Conservation (phyloP, 192 early-diverging fungal species). For the Coemansia erecta region DNA sequence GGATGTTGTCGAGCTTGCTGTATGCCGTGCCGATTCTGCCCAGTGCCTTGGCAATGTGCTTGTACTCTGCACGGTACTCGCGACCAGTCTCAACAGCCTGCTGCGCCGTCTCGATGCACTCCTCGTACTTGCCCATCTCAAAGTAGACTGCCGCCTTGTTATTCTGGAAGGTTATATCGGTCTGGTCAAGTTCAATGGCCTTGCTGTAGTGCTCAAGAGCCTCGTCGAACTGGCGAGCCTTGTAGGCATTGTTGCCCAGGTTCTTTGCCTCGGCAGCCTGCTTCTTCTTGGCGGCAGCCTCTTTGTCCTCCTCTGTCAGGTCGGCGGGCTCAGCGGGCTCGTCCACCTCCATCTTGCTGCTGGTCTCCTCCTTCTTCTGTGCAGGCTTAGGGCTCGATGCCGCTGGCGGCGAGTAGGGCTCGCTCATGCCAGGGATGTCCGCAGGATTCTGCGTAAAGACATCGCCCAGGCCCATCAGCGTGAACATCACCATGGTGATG, state of each 20-base stretch:
- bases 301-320: conserved; percentile 55
- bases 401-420: conserved; percentile 7
- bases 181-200: conserved; percentile 85
- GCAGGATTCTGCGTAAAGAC: conserved; percentile 39
- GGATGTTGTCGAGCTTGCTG: conserved; percentile 70
- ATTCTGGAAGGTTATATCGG: conserved; percentile 89
- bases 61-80: conserved; percentile 89
- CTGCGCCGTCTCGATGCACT: conserved; percentile 89
- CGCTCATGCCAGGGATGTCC: conserved; percentile 7
- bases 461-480: conserved; percentile 70
- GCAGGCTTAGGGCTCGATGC: conserved; percentile 18
- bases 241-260: conserved; percentile 87
- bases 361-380: conserved; percentile 13
- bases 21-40: conserved; percentile 91
- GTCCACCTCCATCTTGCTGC: conserved; percentile 39
- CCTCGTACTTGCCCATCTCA: conserved; percentile 91
- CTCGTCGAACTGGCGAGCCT: conserved; percentile 85
- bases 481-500: conserved; percentile 74
- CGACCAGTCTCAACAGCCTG: conserved; percentile 90
- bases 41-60: conserved; percentile 91
- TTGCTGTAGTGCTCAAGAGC: conserved; percentile 87
- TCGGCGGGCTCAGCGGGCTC: conserved; percentile 24
- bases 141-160: conserved; percentile 97
- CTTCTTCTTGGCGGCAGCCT: conserved; percentile 63
- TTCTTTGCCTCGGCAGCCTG: conserved; percentile 79